Base-by-base conservation (phyloP, 306 rosid species). In the Prunus salicina region DNA sequence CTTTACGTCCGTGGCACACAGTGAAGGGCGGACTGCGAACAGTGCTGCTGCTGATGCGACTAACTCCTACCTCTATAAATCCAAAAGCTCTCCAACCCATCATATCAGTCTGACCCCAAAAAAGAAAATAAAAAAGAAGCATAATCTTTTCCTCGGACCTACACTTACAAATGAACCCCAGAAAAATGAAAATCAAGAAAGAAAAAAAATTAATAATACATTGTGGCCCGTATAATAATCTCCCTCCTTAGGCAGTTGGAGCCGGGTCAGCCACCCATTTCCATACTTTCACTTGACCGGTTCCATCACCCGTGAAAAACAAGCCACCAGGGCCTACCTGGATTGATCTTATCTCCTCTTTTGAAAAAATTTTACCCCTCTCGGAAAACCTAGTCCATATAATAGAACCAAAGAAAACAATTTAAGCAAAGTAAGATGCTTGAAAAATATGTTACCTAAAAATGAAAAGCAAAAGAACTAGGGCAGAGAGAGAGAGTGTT, bases 271-370 rank as follows among this genome's bases (percentile, higher is more conserved):
- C 30, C 74, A 43, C 66, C 97, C 92, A 90, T 61, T 86, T 87
- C 98, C 98, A 95, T 70, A 95, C 97, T 87, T 75, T 89, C 64
- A 95, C 96, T 87, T 86, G 86, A 51, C 98, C 98, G 2, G 97
- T 86, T 79, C 92, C 98, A 47, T 92, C 97, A 28, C 97, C 98
- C 0, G 98, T 92, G 84, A 95, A 95, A 88, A 95, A 92, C 66
- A 95, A 72, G 82, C 92, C 88, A 22, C 91, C 84, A 1, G 98
- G 98, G 55, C 98, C 98, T 1, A 50, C 50, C 81, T 95, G 93
- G 60, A 95, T 89, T 25, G 97, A 91, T 76, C 97, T 84, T 15
- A 88, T 90, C 78, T 95, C 98, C 85, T 88, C 83, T 71, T 89
- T 92, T 3, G 93, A 72, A 49, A 82, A 85, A 78, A 95, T 84